Evolutionary conservation across 345 rosid genomes (phyloP).

Genomic region (Gossypium herbaceum): DNA sequence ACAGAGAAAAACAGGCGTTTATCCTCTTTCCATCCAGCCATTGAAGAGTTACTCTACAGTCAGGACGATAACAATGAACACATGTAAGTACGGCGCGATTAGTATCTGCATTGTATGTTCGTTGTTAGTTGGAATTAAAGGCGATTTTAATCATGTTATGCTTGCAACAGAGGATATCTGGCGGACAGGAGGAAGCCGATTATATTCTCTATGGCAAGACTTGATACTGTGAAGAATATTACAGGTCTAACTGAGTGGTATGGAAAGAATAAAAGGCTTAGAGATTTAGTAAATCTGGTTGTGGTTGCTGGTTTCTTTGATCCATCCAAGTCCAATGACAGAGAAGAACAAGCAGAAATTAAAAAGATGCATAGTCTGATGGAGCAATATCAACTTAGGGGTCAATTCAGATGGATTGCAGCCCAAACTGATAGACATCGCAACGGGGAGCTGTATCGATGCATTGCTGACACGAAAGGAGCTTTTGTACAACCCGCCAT

Average conservation of each 20-base stretch:
- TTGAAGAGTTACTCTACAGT: slow-evolving; percentile 66
- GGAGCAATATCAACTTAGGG: slow-evolving; percentile 68
- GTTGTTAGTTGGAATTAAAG: neutral
- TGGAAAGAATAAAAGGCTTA: slow-evolving; percentile 73
- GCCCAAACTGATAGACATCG: slow-evolving; percentile 87
- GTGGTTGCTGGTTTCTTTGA: slow-evolving; percentile 90
- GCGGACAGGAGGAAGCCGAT: slow-evolving; percentile 72
- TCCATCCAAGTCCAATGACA: slow-evolving; percentile 67
- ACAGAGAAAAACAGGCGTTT: slow-evolving; percentile 49
- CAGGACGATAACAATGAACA: slow-evolving; percentile 64
- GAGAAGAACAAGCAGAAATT: slow-evolving; percentile 87
- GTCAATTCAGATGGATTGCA: slow-evolving; percentile 89
- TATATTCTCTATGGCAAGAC: slow-evolving; percentile 98
- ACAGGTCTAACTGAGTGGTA: slow-evolving; percentile 88
- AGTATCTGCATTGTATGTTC: neutral
- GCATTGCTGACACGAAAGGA: slow-evolving; percentile 87
- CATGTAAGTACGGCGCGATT: slow-evolving; percentile 56
- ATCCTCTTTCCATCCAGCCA: slow-evolving; percentile 59
- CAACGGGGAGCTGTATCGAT: slow-evolving; percentile 87
- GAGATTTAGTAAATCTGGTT: slow-evolving; percentile 76
- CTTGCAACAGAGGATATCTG: slow-evolving; percentile 65
- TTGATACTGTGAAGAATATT: slow-evolving; percentile 84
- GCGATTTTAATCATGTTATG: neutral
- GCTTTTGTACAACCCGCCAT: slow-evolving; percentile 93
- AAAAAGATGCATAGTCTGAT: slow-evolving; percentile 77